Percentiles rank a stretch among this genome's conserved stretches.
phyloP scores from a whole-genome alignment of 768 basidiomycete genomes.

The Pholiota microspora region DNA sequence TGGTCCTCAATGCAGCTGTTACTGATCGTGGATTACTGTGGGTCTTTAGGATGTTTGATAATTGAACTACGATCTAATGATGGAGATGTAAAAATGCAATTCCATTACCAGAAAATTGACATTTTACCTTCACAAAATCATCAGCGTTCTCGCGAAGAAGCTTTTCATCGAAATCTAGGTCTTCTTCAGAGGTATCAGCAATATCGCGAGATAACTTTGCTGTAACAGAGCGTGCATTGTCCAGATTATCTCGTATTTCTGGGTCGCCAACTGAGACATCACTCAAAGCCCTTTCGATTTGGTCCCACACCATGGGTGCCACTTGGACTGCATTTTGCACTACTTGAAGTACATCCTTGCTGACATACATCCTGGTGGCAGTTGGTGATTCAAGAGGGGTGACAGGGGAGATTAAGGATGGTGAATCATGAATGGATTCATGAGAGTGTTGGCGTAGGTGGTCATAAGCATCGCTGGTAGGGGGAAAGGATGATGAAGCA shows the following conservation, averaged over 20 bases:
- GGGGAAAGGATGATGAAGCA: constrained; percentile 11
- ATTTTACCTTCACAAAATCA: constrained; percentile 73
- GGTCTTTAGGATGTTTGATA: constrained; percentile 72
- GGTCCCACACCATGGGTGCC: constrained; percentile 80
- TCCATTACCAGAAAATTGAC: not conserved
- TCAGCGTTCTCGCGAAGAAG: constrained; percentile 76
- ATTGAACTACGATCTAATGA: constrained; percentile 66
- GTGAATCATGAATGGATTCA: constrained; percentile 33
- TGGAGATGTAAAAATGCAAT: not conserved
- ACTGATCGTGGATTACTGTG: constrained; percentile 57
- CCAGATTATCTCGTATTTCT: constrained; percentile 53
- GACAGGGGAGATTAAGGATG: constrained; percentile 32
- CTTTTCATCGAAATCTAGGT: constrained; percentile 53
- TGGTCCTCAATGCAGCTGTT: constrained; percentile 55
- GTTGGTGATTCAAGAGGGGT: constrained; percentile 46
- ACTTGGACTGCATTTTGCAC: constrained; percentile 77
- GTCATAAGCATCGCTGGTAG: constrained; percentile 9
- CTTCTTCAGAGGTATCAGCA: constrained; percentile 53
- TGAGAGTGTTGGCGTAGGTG: constrained; percentile 43
- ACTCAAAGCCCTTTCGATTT: constrained; percentile 68
- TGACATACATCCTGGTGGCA: constrained; percentile 62
- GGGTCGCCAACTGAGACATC: constrained; percentile 38
- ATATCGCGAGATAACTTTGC: constrained; percentile 59
- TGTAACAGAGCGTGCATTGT: constrained; percentile 64
- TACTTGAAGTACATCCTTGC: constrained; percentile 76